phyloP scores from a whole-genome alignment of 1,139 yeast genomes.

The Meyerozyma carpophila region DNA sequence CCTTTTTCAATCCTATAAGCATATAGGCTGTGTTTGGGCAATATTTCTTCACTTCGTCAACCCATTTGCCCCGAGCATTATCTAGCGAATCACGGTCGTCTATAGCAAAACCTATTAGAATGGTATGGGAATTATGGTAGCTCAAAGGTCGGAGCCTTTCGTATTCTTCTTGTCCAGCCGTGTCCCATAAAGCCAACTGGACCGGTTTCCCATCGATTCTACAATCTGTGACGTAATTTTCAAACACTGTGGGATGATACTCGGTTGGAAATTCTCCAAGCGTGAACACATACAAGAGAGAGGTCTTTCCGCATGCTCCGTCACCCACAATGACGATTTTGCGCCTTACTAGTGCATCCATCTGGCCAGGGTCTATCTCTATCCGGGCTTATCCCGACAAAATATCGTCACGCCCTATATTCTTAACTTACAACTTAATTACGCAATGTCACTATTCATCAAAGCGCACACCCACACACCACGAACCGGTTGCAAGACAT shows the following conservation, averaged over 20 bases:
- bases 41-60: slow-evolving; percentile 59
- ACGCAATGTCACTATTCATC: no score
- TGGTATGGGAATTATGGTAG: slow-evolving; percentile 70
- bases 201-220: slow-evolving; percentile 90
- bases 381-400: not conserved
- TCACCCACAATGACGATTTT: slow-evolving; percentile 91
- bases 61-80: slow-evolving; percentile 70
- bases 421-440: no score
- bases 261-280: slow-evolving; percentile 81
- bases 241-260: slow-evolving; percentile 93
- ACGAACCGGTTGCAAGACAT: not conserved
- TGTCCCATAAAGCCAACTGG: slow-evolving; percentile 89
- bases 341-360: slow-evolving; percentile 41
- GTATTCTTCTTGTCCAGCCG: slow-evolving; percentile 94
- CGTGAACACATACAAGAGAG: slow-evolving; percentile 84
- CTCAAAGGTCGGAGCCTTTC: slow-evolving; percentile 79
- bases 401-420: no score
- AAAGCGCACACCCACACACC: not conserved
- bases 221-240: slow-evolving; percentile 89
- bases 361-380: not conserved
- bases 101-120: slow-evolving; percentile 66
- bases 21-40: slow-evolving; percentile 65
- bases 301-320: slow-evolving; percentile 94
- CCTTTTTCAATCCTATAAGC: slow-evolving; percentile 67
- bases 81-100: slow-evolving; percentile 66